These are phyloP conservation scores for Phialocephala sp. DNA, from an alignment of 2,329 filamentous ascomycete genomes.

Conservation along the genomic window DNA sequence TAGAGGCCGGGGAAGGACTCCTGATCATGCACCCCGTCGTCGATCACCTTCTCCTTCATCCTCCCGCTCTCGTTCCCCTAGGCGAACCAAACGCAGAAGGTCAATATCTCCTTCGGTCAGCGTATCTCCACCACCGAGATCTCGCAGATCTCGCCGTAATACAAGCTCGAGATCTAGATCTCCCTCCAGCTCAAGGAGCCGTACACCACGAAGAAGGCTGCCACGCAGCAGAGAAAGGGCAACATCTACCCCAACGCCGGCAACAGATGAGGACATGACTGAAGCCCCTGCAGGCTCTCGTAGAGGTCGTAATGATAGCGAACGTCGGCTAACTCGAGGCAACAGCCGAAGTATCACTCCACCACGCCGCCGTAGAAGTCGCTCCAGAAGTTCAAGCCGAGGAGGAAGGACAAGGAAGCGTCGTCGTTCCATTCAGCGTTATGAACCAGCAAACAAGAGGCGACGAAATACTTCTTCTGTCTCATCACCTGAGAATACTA, in stretches of 20 bases:
- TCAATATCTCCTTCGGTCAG: slow-evolving; percentile 38
- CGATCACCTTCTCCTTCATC: slow-evolving; percentile 37
- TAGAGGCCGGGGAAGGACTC: slow-evolving; percentile 40
- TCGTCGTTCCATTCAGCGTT: slow-evolving; percentile 44
- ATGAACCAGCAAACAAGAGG: slow-evolving; percentile 46
- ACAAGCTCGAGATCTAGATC: slow-evolving; percentile 42
- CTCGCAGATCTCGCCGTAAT: slow-evolving; percentile 37
- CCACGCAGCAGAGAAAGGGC: slow-evolving; percentile 31
- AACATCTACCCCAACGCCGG: slow-evolving; percentile 34
- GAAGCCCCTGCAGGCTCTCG: slow-evolving; percentile 30
- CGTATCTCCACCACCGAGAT: slow-evolving; percentile 40
- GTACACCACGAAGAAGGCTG: slow-evolving; percentile 31
- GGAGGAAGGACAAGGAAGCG: slow-evolving; percentile 41
- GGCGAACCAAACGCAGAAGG: slow-evolving; percentile 40
- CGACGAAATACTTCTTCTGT: slow-evolving; percentile 58
- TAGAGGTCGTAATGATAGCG: slow-evolving; percentile 39
- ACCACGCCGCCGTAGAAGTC: slow-evolving; percentile 37
- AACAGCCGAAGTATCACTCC: slow-evolving; percentile 44
- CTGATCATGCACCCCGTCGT: slow-evolving; percentile 40
- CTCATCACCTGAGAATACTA: slow-evolving; percentile 52
- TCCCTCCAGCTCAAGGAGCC: slow-evolving; percentile 36
- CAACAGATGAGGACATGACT: slow-evolving; percentile 31
- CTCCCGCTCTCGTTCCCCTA: slow-evolving; percentile 39
- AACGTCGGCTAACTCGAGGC: slow-evolving; percentile 44
- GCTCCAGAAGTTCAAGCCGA: slow-evolving; percentile 37